Evolutionary conservation across 495 filamentous ascomycete species (phyloP).

Genomic region (Glutinoglossum americanum): DNA sequence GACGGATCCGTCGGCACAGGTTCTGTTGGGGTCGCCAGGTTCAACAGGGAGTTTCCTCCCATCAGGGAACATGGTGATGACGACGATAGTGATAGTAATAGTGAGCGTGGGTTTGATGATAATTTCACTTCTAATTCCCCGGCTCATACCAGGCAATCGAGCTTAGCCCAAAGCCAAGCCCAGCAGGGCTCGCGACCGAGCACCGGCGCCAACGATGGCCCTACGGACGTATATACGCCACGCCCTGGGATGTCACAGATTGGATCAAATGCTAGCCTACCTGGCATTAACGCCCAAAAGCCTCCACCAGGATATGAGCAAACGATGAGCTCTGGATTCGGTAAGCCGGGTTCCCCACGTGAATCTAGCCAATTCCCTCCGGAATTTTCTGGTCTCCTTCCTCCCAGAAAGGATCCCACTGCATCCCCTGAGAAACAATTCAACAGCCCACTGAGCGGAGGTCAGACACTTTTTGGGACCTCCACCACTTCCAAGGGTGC

Average conservation of each 20-base stretch:
- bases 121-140: constrained; percentile 65
- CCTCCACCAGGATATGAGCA: constrained; percentile 47
- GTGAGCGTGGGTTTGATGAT: constrained; percentile 74
- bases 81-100: constrained; percentile 59
- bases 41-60: constrained; percentile 74
- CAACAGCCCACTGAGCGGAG: constrained; percentile 24
- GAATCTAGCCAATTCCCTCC: constrained; percentile 29
- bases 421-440: constrained; percentile 21
- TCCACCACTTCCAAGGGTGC: constrained; percentile 8
- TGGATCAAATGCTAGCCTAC: constrained; percentile 10
- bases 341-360: constrained; percentile 13
- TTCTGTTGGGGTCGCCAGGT: constrained; percentile 19
- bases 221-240: constrained; percentile 5
- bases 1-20: constrained; percentile 10
- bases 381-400: constrained; percentile 42
- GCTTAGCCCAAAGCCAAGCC: constrained; percentile 16
- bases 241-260: constrained; percentile 7
- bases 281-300: constrained; percentile 27
- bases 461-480: constrained; percentile 18
- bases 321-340: constrained; percentile 16
- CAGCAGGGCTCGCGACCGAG: constrained; percentile 12
- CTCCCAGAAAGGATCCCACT: constrained; percentile 41
- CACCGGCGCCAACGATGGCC: constrained; percentile 9
- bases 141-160: constrained; percentile 19
- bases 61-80: constrained; percentile 62